Base-by-base conservation (phyloP, 73 alveolate species). In the Effrenium voratum region DNA sequence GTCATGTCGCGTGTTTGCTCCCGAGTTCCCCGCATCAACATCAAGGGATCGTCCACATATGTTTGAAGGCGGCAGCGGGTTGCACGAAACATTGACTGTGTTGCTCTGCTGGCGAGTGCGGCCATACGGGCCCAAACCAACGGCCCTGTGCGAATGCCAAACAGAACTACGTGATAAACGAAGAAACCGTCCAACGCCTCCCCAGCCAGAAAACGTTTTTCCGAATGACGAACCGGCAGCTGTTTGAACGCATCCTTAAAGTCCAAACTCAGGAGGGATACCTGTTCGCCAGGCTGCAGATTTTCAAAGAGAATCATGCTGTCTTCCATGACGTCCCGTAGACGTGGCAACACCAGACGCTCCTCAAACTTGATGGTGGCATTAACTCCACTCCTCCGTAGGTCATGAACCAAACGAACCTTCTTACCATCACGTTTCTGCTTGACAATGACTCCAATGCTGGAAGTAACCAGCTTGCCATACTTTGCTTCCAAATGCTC, bases 41-140 rank as follows among this genome's bases (percentile, higher is more conserved):
- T 30, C 46, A 86, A 5, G 0, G 94, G 94, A 36, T 86, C 94
- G 19, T 86, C 94, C 28, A 86, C 94, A 86, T 28, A 86, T 12
- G 57, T 6, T 24, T 86, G 94, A 3, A 86, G 59, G 19, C 94
- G 24, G n/a, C 10, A 5, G 38, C 46, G 6, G 2, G 5, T 36
- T 28, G 76, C 44, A 3, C 28, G 41, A 0, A 60, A 43, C 59
- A 36, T 19, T 6, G 83, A 26, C 46, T 55, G 83, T 1, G 63
- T 57, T 28, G 36, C 12, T 15, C 94, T 12, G 4, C 83, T 59
- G 0, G 36, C n/a, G 6, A 52, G 49, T 12, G 94, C 60, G 8
- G 94, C 94, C 6, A 36, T 41, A 1, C 50, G 34, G 0, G 44
- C 82, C 49, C 82, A 70, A 28, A 85, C 94, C 76, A 82, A 66